A percentile compares a stretch with the other conserved stretches of the same genome.
These are phyloP conservation scores for Crithidia thermophila DNA, from an alignment of 208 protist species.

Conservation along the genomic window DNA sequence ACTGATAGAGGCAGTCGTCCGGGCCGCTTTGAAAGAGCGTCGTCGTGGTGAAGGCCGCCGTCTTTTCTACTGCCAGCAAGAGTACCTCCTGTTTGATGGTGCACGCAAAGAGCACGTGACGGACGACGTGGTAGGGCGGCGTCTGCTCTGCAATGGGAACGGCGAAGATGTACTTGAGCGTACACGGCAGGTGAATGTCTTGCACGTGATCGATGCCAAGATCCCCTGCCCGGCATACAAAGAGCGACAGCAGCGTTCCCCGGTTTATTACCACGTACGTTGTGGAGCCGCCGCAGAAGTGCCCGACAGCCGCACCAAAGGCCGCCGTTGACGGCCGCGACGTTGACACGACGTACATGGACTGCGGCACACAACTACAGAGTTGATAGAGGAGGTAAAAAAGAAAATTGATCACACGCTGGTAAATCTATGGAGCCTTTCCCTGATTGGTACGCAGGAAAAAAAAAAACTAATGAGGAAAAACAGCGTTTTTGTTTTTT, in stretches of 20 bases:
- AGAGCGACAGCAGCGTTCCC: conserved; percentile 59
- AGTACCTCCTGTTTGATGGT: conserved; percentile 79
- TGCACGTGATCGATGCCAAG: conserved; percentile 35
- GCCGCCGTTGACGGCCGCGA: conserved; percentile 56
- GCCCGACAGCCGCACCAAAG: conserved; percentile 44
- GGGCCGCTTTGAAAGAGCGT: conserved; percentile 69
- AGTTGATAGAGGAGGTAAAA: background rate
- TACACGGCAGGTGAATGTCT: conserved; percentile 64
- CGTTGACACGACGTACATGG: conserved; percentile 51
- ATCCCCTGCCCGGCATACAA: conserved; percentile 14
- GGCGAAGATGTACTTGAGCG: conserved; percentile 69
- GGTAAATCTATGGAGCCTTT: too few species aligned
- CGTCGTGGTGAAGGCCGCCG: conserved; percentile 33
- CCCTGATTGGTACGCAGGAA: too few species aligned
- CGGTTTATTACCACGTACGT: conserved; percentile 55
- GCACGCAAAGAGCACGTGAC: conserved; percentile 79
- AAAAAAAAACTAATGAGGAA: too few species aligned
- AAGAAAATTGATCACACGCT: background rate
- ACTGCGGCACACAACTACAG: background rate
- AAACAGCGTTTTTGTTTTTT: too few species aligned
- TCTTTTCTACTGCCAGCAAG: conserved; percentile 50
- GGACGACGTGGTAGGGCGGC: conserved; percentile 13
- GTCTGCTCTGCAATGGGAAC: conserved; percentile 50
- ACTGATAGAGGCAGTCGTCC: conserved; percentile 65
- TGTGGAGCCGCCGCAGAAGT: conserved; percentile 31